phyloP scores from a whole-genome alignment of 345 rosid genomes.

The Euphorbia lathyris region DNA sequence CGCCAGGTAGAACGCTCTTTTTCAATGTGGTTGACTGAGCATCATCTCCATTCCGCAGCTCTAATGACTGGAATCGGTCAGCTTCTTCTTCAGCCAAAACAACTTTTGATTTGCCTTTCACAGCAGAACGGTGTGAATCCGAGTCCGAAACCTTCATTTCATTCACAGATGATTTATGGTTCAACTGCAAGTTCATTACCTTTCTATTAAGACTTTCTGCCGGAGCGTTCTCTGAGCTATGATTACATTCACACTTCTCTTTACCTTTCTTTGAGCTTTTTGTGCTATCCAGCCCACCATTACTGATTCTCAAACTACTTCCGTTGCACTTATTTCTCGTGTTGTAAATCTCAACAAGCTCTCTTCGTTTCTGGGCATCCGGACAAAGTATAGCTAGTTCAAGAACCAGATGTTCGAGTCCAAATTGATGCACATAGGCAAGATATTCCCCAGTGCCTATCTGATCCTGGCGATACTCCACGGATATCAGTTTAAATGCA shows the following conservation, averaged over 20 bases:
- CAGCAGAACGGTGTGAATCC: not conserved
- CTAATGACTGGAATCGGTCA: not conserved
- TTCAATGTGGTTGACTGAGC: conserved; percentile 3
- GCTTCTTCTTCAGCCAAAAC: not conserved
- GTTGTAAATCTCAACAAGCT: conserved; percentile 24
- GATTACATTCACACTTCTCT: conserved; percentile 17
- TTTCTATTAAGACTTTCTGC: not conserved
- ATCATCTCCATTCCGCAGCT: not conserved
- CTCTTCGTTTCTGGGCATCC: conserved; percentile 22
- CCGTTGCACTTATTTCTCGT: not conserved
- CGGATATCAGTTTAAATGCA: conserved; percentile 23
- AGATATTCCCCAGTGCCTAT: conserved; percentile 20
- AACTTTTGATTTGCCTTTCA: conserved; percentile 18
- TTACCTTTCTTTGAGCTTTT: conserved; percentile 20
- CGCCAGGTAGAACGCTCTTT: not conserved
- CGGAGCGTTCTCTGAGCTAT: conserved; percentile 4
- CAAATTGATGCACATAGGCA: conserved; percentile 26
- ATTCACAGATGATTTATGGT: not conserved
- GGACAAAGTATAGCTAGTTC: conserved; percentile 30
- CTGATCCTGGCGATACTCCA: conserved; percentile 18
- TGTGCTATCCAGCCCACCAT: not conserved
- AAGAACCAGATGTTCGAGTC: conserved; percentile 22
- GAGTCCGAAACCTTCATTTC: not conserved
- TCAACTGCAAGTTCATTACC: not conserved
- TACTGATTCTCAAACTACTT: conserved; percentile 8